These are phyloP conservation scores for Ziziphus jujuba DNA, from an alignment of 306 rosid species.

Conservation along the genomic window DNA sequence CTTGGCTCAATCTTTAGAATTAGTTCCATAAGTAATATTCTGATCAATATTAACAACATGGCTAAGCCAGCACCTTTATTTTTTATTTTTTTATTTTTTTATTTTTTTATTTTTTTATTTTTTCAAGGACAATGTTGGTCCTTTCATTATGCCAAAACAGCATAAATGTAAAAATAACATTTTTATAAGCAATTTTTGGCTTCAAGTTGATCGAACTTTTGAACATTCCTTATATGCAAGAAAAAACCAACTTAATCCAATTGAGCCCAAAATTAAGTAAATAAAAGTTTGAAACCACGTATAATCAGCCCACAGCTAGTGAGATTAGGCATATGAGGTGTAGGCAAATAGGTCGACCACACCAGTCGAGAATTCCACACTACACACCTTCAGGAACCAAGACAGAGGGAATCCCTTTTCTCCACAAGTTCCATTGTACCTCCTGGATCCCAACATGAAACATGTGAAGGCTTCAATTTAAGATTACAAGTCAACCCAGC, in stretches of 20 bases:
- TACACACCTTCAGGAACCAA: background rate
- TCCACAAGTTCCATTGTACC: background rate
- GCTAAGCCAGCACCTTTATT: background rate
- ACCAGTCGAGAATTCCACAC: background rate
- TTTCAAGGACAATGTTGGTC: background rate
- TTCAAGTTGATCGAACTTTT: background rate
- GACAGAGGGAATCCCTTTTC: background rate
- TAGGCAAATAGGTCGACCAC: background rate
- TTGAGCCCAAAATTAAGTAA: background rate
- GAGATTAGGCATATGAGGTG: background rate
- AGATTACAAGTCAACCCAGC: background rate
- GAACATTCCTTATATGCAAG: constrained; percentile 2
- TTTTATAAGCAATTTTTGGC: background rate
- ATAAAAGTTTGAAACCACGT: background rate
- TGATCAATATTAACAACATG: background rate
- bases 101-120: too few relatives aligned
- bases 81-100: too few relatives aligned
- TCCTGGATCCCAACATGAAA: background rate
- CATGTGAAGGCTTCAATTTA: constrained; percentile 18
- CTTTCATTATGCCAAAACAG: background rate
- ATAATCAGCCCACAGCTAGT: background rate
- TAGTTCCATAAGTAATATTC: background rate
- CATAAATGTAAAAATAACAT: background rate
- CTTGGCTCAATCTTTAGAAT: background rate
- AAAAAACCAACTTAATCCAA: background rate